A percentile compares a stretch with the other conserved stretches of the same genome.
phyloP scores from a whole-genome alignment of 2,329 filamentous ascomycete species.

The Didymosphaeria variabile region DNA sequence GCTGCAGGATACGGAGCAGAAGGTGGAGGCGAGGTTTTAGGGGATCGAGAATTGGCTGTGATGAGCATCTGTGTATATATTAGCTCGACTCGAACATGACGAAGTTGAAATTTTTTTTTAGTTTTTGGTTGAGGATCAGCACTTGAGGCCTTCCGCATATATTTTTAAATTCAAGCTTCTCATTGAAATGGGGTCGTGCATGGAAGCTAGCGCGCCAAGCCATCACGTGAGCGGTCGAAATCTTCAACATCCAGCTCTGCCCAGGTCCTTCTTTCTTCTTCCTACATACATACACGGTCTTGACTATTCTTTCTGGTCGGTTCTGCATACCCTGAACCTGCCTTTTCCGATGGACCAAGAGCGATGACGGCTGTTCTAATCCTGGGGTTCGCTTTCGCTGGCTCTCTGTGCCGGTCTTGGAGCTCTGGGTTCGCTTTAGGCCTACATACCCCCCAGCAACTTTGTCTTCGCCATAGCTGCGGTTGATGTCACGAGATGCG shows the following conservation, averaged over 20 bases:
- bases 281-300: conserved; percentile 30
- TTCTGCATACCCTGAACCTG: conserved; percentile 36
- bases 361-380: conserved; percentile 51
- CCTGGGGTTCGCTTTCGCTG: conserved; percentile 48
- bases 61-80: background rate
- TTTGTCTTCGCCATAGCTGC: background rate
- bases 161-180: too few species aligned
- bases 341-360: conserved; percentile 48
- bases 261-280: conserved; percentile 1
- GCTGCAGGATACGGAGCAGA: conserved; percentile 75
- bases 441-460: conserved; percentile 36
- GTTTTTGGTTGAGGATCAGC: too few species aligned
- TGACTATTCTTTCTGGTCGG: conserved; percentile 28
- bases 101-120: too few species aligned
- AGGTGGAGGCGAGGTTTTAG: conserved; percentile 75
- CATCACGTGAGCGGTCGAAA: background rate
- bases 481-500: background rate
- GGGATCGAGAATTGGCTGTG: background rate
- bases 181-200: too few species aligned
- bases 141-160: too few species aligned
- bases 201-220: conserved; percentile 16
- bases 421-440: conserved; percentile 53
- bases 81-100: background rate
- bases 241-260: background rate
- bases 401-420: conserved; percentile 44